These are phyloP conservation scores for Sugiyamaella neomexicana DNA, from an alignment of 1,139 yeast species.

Conservation along the genomic window DNA sequence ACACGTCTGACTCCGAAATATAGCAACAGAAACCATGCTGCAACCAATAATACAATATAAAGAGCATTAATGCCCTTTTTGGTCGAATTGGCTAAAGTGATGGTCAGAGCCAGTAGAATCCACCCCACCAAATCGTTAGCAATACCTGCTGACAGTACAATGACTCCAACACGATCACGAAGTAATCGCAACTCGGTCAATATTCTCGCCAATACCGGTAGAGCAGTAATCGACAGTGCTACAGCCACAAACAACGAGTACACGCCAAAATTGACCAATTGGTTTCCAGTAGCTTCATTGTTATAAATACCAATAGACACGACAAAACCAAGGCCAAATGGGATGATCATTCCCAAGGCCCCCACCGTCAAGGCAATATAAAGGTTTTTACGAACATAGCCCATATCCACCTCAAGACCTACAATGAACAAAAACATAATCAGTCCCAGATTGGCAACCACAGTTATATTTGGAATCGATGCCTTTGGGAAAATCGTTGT, in stretches of 20 bases:
- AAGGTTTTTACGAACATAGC: constrained; percentile 58
- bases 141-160: constrained; percentile 78
- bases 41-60: constrained; percentile 61
- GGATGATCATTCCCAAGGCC: constrained; percentile 65
- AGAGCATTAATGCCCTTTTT: constrained; percentile 60
- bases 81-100: constrained; percentile 72
- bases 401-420: constrained; percentile 73
- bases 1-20: constrained; percentile 55
- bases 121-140: constrained; percentile 80
- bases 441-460: constrained; percentile 71
- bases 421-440: constrained; percentile 71
- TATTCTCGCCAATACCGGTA: constrained; percentile 79
- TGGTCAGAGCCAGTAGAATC: constrained; percentile 72
- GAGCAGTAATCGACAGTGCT: constrained; percentile 79
- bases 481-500: constrained; percentile 59
- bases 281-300: constrained; percentile 37
- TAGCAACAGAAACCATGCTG: constrained; percentile 66
- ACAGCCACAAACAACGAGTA: constrained; percentile 77
- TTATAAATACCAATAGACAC: constrained; percentile 66
- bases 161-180: constrained; percentile 73
- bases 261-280: constrained; percentile 59
- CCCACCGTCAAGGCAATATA: constrained; percentile 68
- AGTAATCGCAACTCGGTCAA: constrained; percentile 68
- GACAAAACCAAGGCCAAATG: constrained; percentile 75
- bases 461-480: constrained; percentile 61